phyloP scores from a whole-genome alignment of 345 rosid genomes.

The Lepidium aucheri region DNA sequence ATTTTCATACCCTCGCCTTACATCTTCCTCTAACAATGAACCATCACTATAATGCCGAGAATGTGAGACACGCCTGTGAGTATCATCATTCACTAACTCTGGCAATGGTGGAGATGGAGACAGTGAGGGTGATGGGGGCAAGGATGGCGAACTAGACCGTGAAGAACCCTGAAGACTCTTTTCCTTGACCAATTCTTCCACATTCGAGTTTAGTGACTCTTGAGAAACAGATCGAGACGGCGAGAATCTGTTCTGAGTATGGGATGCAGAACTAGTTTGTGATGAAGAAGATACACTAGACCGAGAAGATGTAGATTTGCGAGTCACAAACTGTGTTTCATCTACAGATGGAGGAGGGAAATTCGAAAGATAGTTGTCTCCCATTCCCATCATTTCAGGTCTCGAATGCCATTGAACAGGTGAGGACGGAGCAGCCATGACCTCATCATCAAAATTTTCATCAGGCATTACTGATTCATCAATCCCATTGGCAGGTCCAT shows the following conservation, averaged over 20 bases:
- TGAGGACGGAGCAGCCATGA: slow-evolving; percentile 26
- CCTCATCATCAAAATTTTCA: slow-evolving; percentile 33
- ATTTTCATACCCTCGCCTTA: background rate
- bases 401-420: slow-evolving; percentile 36
- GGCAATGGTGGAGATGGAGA: slow-evolving; percentile 16
- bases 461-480: slow-evolving; percentile 24
- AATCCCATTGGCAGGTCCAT: slow-evolving; percentile 15
- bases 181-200: slow-evolving; percentile 35
- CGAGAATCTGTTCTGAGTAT: slow-evolving; percentile 33
- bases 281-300: slow-evolving; percentile 40
- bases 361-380: slow-evolving; percentile 32
- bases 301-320: slow-evolving; percentile 37
- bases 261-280: slow-evolving; percentile 32
- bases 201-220: slow-evolving; percentile 32
- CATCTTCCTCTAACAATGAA: slow-evolving; percentile 15
- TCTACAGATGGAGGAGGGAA: slow-evolving; percentile 57
- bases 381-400: slow-evolving; percentile 35
- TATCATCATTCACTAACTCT: background rate
- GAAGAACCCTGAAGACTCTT: slow-evolving; percentile 29
- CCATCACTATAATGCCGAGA: slow-evolving; percentile 28
- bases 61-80: slow-evolving; percentile 5
- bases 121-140: slow-evolving; percentile 16
- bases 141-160: slow-evolving; percentile 24
- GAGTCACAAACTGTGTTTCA: slow-evolving; percentile 41
- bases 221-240: slow-evolving; percentile 35